phyloP scores from a whole-genome alignment of 2,329 filamentous ascomycete species.

The Hymenotorrendiella dingleyae region DNA sequence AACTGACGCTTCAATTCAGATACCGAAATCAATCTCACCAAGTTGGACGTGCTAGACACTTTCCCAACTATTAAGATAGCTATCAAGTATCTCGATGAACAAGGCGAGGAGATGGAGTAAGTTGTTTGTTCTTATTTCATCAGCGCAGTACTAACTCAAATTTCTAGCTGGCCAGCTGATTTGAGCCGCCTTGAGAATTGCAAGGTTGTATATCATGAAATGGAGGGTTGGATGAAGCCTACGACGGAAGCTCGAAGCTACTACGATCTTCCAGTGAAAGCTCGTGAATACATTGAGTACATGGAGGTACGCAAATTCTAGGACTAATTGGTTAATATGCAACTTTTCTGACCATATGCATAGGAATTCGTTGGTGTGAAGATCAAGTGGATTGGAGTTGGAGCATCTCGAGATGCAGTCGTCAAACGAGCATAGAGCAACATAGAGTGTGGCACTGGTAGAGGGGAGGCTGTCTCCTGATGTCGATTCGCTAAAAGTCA shows the following conservation, averaged over 20 bases:
- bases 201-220: constrained; percentile 61
- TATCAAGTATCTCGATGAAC: constrained; percentile 53
- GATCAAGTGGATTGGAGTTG: constrained; percentile 62
- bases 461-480: no score
- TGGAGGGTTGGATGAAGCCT: constrained; percentile 63
- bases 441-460: no score
- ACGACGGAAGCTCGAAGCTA: constrained; percentile 53
- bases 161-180: constrained; percentile 38
- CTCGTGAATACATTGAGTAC: constrained; percentile 59
- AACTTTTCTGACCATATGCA: not conserved
- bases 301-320: constrained; percentile 43
- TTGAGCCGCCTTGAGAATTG: constrained; percentile 50
- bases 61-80: constrained; percentile 72
- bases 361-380: not conserved
- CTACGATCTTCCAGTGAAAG: constrained; percentile 57
- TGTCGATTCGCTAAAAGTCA: no score
- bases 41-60: constrained; percentile 65
- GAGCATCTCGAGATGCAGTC: constrained; percentile 59
- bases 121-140: not conserved
- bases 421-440: no score
- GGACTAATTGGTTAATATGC: not conserved
- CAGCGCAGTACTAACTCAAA: not conserved
- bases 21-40: constrained; percentile 46
- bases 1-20: not conserved
- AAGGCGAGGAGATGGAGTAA: constrained; percentile 3